Base-by-base conservation (phyloP, 768 basidiomycete genomes). In the Collybia sp. region DNA sequence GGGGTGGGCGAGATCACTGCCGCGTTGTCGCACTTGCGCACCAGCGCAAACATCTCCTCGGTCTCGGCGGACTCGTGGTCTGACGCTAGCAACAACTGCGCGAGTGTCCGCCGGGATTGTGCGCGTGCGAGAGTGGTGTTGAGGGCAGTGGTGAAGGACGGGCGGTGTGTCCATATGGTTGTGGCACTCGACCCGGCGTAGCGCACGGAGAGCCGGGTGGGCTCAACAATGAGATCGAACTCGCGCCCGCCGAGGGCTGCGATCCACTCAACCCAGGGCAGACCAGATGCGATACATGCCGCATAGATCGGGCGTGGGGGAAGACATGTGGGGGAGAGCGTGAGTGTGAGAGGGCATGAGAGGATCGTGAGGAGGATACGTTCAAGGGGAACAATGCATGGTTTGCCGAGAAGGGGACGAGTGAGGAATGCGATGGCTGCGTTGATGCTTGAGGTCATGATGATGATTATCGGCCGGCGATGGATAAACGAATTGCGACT, bases 191-290 rank as follows among this genome's bases (percentile, higher is more conserved):
- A 25, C 25, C 25, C 25, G 25, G 25, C 25, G 25, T 25, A 25
- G 25, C 25, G 25, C 25, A 25, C 25, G 4, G 25, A 25, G 25
- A 25, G 25, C 25, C 25, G 25, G 4, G 25, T 25, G 25, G 25
- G 25, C 25, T 66, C 55, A 46, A 73, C 56, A 43, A 64, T 49
- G 34, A 71, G 58, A 30, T 66, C 63, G 32, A 71, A 66, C n/a
- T 61, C 58, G 12, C 59, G 54, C 18, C 59, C 55, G 12, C 67
- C 67, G 18, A 73, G 54, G 30, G 60, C 56, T 2, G 48, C 41
- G 49, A 71, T 66, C 70, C 68, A 73, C 18, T 65, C 63, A 2
- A 56, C 49, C 70, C 70, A 71, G 3, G 48, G 45, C 11, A 72
- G 42, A 15, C 58, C 54, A 15, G 61, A 53, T 30, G 62, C 66